phyloP scores from a whole-genome alignment of 306 rosid genomes.

The Prunus armeniaca region DNA sequence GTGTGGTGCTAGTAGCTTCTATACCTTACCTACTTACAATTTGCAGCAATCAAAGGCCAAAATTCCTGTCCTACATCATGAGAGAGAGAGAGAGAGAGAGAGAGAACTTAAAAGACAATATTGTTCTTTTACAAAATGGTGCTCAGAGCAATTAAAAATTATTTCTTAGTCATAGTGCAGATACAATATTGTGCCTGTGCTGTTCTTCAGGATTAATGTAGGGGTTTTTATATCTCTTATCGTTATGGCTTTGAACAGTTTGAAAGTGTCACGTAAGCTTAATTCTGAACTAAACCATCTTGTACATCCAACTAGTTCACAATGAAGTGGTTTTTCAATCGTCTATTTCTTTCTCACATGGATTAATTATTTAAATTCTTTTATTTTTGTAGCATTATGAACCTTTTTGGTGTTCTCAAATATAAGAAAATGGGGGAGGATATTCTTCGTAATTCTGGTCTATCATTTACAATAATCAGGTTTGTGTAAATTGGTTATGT shows the following conservation, averaged over 20 bases:
- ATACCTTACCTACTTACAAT: no score
- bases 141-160: background rate
- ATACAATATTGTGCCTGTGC: background rate
- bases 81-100: no score
- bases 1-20: no score
- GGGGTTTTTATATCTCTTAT: background rate
- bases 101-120: background rate
- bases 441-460: constrained; percentile 69
- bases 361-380: constrained; percentile 1
- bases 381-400: constrained; percentile 60
- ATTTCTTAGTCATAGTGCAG: background rate
- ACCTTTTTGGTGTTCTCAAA: constrained; percentile 92
- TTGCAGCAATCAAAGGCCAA: no score
- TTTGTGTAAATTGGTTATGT: constrained; percentile 24
- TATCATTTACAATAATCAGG: constrained; percentile 96
- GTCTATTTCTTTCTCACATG: background rate
- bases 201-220: background rate
- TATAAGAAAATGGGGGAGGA: constrained; percentile 96
- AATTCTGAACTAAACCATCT: background rate
- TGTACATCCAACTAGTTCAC: background rate
- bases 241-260: background rate
- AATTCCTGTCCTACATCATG: background rate
- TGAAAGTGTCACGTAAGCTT: background rate
- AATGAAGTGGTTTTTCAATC: background rate
- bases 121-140: background rate